Conservation (phyloP, 176 grass and related monocot genomes). For the Carex littledalei region DNA sequence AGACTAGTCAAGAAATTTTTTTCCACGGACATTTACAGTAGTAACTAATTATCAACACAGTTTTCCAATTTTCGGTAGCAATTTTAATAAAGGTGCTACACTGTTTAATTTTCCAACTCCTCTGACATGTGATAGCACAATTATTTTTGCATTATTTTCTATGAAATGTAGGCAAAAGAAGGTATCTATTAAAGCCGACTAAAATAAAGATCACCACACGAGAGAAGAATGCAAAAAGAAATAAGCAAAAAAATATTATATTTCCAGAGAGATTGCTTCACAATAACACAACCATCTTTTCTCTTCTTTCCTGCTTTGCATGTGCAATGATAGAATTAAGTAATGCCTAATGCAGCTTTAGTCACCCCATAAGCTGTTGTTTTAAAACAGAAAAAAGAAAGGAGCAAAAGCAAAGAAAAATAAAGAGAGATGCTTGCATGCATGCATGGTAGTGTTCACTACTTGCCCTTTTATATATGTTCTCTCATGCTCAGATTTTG, state of each 20-base stretch:
- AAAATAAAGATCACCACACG: conserved; percentile 23
- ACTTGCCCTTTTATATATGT: conserved; percentile 11
- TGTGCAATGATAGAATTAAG: conserved; percentile 52
- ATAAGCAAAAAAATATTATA: conserved; percentile 33
- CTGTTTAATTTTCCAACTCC: neutral
- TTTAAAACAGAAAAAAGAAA: conserved; percentile 21
- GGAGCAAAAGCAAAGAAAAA: conserved; percentile 31
- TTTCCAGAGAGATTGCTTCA: conserved; percentile 50
- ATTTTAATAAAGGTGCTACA: neutral
- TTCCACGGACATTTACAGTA: neutral
- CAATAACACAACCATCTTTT: conserved; percentile 55
- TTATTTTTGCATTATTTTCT: neutral
- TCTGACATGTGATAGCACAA: neutral
- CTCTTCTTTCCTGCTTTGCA: conserved; percentile 69
- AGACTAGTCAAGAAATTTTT: neutral
- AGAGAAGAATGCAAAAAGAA: conserved; percentile 15
- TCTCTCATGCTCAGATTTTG: conserved; percentile 24
- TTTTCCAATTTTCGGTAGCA: neutral
- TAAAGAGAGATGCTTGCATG: conserved; percentile 23
- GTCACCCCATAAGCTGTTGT: conserved; percentile 25
- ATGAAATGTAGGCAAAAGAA: neutral
- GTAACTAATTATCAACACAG: neutral
- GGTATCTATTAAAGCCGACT: conserved; percentile 20
- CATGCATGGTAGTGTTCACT: conserved; percentile 15
- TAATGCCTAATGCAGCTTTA: conserved; percentile 32